Evolutionary conservation across 306 rosid species (phyloP).

Genomic region (Sophora flavescens): DNA sequence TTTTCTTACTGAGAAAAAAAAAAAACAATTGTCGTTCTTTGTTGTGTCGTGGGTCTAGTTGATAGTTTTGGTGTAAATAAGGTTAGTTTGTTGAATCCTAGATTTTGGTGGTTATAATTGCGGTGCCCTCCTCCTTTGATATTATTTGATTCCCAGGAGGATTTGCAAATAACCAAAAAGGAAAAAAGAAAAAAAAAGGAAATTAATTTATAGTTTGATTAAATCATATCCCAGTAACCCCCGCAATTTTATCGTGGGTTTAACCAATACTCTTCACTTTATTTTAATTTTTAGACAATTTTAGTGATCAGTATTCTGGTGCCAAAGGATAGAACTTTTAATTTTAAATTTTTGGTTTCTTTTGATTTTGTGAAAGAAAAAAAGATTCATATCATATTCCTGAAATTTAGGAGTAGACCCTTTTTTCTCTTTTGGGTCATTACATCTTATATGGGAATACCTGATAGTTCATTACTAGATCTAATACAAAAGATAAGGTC

Average conservation of each 20-base stretch:
- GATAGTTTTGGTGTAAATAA: conserved; percentile 58
- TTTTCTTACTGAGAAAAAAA: conserved; percentile 26
- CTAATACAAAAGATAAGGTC: conserved; percentile 71
- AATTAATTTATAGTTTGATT: conserved; percentile 37
- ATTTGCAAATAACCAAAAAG: conserved; percentile 44
- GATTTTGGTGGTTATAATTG: conserved; percentile 37
- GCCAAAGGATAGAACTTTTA: conserved; percentile 44
- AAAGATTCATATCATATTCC: conserved; percentile 32
- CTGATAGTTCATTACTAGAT: conserved; percentile 80
- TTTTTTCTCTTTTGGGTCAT: conserved; percentile 49
- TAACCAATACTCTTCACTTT: conserved; percentile 48
- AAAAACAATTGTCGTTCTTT: conserved; percentile 17
- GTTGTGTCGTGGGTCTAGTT: conserved; percentile 42
- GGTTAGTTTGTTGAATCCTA: conserved; percentile 47
- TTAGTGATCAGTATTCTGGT: conserved; percentile 50
- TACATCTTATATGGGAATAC: conserved; percentile 90
- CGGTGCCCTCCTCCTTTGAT: conserved; percentile 59
- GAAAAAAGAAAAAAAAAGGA: conserved; percentile 34
- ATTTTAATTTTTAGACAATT: conserved; percentile 39
- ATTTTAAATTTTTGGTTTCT: conserved; percentile 23
- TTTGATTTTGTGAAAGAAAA: conserved; percentile 51
- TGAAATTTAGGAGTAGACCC: conserved; percentile 45
- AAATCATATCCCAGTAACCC: conserved; percentile 55
- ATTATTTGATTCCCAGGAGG: conserved; percentile 75
- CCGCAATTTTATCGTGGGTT: conserved; percentile 81